Percentiles rank a stretch among this genome's conserved stretches.
These are phyloP conservation scores for Heterobasidion annosum DNA, from an alignment of 1,284 basidiomycete species.

Conservation along the genomic window DNA sequence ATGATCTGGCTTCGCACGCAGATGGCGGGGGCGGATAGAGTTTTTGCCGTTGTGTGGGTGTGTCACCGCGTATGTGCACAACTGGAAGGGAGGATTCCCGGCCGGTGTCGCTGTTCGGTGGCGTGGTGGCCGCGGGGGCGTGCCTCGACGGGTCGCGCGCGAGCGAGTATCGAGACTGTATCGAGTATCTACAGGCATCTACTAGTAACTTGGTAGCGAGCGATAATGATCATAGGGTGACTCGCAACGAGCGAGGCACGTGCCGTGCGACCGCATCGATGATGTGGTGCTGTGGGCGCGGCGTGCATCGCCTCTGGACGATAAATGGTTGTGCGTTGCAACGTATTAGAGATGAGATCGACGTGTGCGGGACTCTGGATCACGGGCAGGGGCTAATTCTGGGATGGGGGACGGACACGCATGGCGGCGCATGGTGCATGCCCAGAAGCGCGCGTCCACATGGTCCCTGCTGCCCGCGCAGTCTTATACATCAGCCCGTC, in stretches of 20 bases:
- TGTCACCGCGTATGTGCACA: not conserved
- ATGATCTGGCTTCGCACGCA: conserved; percentile 1
- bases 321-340: not conserved
- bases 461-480: conserved; percentile 4
- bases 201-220: no score
- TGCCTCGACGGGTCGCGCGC: no score
- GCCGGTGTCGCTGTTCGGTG: no score
- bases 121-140: no score
- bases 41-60: conserved; percentile 3
- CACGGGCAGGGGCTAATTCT: not conserved
- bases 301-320: no score
- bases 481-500: conserved; percentile 5
- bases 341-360: not conserved
- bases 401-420: not conserved
- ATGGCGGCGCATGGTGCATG: not conserved
- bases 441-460: conserved; percentile 11
- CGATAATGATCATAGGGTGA: no score
- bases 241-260: no score
- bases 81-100: no score
- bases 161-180: no score
- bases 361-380: not conserved
- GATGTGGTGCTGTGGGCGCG: no score
- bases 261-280: no score
- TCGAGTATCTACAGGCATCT: no score
- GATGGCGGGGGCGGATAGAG: conserved; percentile 3